Percentiles rank a stretch among this genome's conserved stretches.
Conservation (phyloP, 1,284 basidiomycete species). For the Heterobasidion parviporum region DNA sequence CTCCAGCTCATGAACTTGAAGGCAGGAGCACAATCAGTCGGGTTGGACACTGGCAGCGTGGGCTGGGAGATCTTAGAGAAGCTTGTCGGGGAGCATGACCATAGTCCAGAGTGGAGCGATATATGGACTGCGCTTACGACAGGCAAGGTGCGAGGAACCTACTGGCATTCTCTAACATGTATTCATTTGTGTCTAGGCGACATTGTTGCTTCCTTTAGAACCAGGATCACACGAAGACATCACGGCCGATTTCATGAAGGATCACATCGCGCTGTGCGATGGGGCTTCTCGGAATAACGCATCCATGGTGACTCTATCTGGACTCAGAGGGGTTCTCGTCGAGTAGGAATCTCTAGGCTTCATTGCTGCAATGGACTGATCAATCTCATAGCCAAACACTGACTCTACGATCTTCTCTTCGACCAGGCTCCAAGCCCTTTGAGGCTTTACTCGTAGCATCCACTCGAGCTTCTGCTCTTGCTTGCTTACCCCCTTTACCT, state of each 20-base stretch:
- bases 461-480: constrained; percentile 41
- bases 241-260: constrained; percentile 68
- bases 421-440: constrained; percentile 53
- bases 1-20: constrained; percentile 77
- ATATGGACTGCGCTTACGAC: constrained; percentile 60
- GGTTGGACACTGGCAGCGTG: constrained; percentile 59
- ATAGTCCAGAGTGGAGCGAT: constrained; percentile 64
- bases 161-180: background rate
- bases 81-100: constrained; percentile 58
- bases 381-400: constrained; percentile 38
- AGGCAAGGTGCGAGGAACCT: constrained; percentile 48
- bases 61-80: constrained; percentile 84
- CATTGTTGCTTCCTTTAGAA: constrained; percentile 69
- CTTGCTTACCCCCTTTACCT: constrained; percentile 42
- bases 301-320: constrained; percentile 71
- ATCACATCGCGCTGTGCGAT: constrained; percentile 67
- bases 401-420: constrained; percentile 58
- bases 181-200: constrained; percentile 41
- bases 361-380: background rate
- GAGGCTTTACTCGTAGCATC: constrained; percentile 46
- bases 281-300: constrained; percentile 33
- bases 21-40: constrained; percentile 69
- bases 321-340: constrained; percentile 61
- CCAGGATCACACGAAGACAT: constrained; percentile 41
- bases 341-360: constrained; percentile 32